Evolutionary conservation across 768 basidiomycete species (phyloP).

Genomic region (Macrolepiota albuminosa): DNA sequence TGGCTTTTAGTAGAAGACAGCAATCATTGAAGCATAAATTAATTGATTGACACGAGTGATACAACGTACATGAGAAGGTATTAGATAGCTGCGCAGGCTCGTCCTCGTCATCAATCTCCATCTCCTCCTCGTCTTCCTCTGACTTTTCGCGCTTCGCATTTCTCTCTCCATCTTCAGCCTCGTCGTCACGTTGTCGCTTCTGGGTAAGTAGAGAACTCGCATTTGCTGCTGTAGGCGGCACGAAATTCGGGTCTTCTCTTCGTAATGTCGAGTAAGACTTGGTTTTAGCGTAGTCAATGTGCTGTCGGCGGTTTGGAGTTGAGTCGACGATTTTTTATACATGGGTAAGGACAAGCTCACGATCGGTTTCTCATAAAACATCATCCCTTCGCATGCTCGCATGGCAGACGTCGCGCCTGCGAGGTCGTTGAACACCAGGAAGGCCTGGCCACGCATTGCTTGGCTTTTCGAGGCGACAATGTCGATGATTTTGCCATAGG

Average conservation of each 20-base stretch:
- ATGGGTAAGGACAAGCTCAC: constrained; percentile 42
- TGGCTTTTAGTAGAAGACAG: constrained; percentile 24
- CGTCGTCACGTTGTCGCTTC: constrained; percentile 68
- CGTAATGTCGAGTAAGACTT: constrained; percentile 84
- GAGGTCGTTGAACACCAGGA: constrained; percentile 92
- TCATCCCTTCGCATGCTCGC: constrained; percentile 89
- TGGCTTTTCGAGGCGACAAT: constrained; percentile 83
- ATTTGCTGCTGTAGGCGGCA: constrained; percentile 65
- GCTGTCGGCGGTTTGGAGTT: constrained; percentile 40
- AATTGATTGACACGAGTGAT: constrained; percentile 20
- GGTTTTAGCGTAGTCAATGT: constrained; percentile 84
- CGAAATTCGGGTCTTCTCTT: constrained; percentile 76
- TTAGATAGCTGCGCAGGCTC: constrained; percentile 41
- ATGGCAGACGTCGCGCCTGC: constrained; percentile 88
- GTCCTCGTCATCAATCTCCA: constrained; percentile 93
- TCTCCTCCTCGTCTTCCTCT: constrained; percentile 79
- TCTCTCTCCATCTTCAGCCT: constrained; percentile 46
- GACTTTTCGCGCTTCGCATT: constrained; percentile 66
- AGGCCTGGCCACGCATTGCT: constrained; percentile 92
- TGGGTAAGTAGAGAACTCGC: constrained; percentile 43
- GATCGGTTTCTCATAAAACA: constrained; percentile 90
- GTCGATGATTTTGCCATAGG: constrained; percentile 92
- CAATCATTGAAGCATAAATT: constrained; percentile 26
- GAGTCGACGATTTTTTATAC: constrained; percentile 2
- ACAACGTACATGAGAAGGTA: constrained; percentile 43